Base-by-base conservation (phyloP, 2,329 filamentous ascomycete species). In the Colletotrichum chlorophyti region DNA sequence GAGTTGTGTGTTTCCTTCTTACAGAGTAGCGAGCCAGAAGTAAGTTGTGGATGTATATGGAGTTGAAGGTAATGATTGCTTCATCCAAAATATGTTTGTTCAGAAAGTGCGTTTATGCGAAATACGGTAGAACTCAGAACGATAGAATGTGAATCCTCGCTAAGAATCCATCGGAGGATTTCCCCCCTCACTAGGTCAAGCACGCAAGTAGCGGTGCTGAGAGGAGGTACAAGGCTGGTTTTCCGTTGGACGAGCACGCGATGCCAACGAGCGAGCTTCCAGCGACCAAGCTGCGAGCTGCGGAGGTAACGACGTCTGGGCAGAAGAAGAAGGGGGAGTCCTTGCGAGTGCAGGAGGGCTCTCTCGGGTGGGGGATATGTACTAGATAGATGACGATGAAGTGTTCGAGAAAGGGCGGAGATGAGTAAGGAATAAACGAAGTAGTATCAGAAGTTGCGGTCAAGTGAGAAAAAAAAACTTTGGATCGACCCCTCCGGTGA, bases 191-290 rank as follows among this genome's bases (percentile, higher is more conserved):
- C 41, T 53, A 55, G 37, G 35, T 41, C 27, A 27, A 34, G 6
- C 38, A 37, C 53, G 21, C 29, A 29, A 11, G n/a, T n/a, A 41
- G n/a, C 40, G 43, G 31, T 29, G 40, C 19, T 29, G 7, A 9
- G 31, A 45, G 19, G 38, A 27, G 45, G 21, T 21, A 27, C 37
- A 35, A 32, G n/a, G 21, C 10, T 12, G 45, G 23, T 19, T 3
- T n/a, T 37, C 11, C 31, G 21, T 21, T 37, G 21, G 38, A 38
- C 12, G 38, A 42, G 41, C 17, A 17, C 32, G 34, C 42, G 42
- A 24, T 34, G 34, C 54, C 49, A 23, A 53, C 41, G 49, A 58
- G 41, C 54, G 54, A 58, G 55, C 55, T 59, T 55, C 55, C 55
- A 45, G 51, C 14, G 55, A 32, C 55, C 51, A 55, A 59, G 55